A percentile compares a stretch with the other conserved stretches of the same genome.
phyloP scores from a whole-genome alignment of 495 filamentous ascomycete species.

The Penicillium ucsense region DNA sequence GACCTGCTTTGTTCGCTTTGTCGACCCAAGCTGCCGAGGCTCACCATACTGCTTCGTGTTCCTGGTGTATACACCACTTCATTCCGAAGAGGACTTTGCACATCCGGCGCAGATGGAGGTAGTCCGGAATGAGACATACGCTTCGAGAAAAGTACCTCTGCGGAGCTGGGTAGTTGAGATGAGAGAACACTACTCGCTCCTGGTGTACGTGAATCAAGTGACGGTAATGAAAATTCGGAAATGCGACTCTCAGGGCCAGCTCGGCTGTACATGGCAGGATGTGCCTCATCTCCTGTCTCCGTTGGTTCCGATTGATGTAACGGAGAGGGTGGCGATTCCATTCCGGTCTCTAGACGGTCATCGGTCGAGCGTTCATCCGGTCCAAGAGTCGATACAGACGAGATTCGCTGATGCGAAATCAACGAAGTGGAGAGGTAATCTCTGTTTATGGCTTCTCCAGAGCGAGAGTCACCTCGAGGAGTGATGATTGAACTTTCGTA shows the following conservation, averaged over 20 bases:
- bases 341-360: background rate
- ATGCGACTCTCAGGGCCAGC: background rate
- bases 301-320: background rate
- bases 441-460: too few relatives aligned
- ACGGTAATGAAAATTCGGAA: background rate
- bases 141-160: constrained; percentile 14
- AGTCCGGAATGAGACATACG: constrained; percentile 15
- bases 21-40: constrained; percentile 18
- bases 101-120: constrained; percentile 9
- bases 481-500: too few relatives aligned
- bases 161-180: constrained; percentile 3
- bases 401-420: too few relatives aligned
- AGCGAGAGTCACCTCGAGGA: too few relatives aligned
- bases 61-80: constrained; percentile 20
- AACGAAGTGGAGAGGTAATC: too few relatives aligned
- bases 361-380: background rate
- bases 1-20: constrained; percentile 12
- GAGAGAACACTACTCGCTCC: background rate
- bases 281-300: background rate
- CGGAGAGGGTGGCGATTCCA: constrained; percentile 10
- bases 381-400: constrained; percentile 17
- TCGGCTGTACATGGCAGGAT: constrained; percentile 1
- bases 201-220: background rate
- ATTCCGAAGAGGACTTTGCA: constrained; percentile 20
- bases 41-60: constrained; percentile 19